Evolutionary conservation across 2,329 filamentous ascomycete species (phyloP), one percentile per base, ranked within the genome.

Genomic region (Escovopsis weberi): DNA sequence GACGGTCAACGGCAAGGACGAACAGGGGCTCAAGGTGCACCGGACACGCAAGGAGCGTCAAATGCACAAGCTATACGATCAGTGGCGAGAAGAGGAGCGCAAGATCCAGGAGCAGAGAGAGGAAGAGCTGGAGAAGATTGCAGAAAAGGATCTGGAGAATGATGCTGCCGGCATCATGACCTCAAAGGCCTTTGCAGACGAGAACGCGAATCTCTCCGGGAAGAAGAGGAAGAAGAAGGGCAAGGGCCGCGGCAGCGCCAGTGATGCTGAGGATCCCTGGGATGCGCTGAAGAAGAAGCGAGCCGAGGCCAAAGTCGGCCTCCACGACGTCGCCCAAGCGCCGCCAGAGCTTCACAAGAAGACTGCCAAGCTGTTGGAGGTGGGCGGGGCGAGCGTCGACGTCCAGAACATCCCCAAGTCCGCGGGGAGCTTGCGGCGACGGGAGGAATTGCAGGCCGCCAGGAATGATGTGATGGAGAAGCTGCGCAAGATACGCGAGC

Each of bases 1-100:
- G 12, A 61, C 70, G 8, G 77, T 70, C 50, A 65, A 69, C 35
- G 78, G 75, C 41, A 80, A 75, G 49, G 79, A 81, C 46, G 72
- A 78, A 6, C 62, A 74, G 32, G 77, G 82, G 0, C 55, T 81
- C 8, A 82, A 85, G 56, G 72, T 79, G 15, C 72, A 75, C 48
- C 71, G 76, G 41, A 95, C 88, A 6, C 82, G 80, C 59, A 91
- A 88, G 55, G 88, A 95, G 64, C 82, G 78, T 58, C 80, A 82
- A 50, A 80, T 95, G 68, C 78, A 80, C 52, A 84, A 84, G 55
- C 71, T 85, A 49, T 85, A 88, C 57, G 80, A 82, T 37, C 84
- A 89, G 51, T 87, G 83, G 72, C 68, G 73, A 42, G 79, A 79
- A 50, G 74, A 81, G 52, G 81, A 83, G 19, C 66, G 66, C 41